These are phyloP conservation scores for Pontederia crassipes DNA, from an alignment of 176 grass and related monocot species.

Conservation along the genomic window DNA sequence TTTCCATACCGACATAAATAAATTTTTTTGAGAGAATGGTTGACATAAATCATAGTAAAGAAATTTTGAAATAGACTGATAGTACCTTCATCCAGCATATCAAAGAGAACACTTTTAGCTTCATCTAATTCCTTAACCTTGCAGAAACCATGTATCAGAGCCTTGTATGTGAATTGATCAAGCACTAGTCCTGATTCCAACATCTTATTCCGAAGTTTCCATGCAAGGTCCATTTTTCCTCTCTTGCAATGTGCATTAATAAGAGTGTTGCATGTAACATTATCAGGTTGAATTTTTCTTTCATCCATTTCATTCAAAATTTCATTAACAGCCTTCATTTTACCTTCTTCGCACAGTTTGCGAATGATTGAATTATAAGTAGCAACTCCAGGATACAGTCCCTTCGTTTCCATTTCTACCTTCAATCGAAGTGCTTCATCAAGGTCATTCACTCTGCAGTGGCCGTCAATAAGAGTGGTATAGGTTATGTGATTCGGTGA, in stretches of 20 bases:
- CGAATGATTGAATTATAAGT: conserved; percentile 62
- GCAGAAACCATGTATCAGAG: conserved; percentile 84
- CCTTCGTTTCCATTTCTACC: conserved; percentile 52
- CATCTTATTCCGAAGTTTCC: conserved; percentile 70
- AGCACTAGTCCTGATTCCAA: conserved; percentile 67
- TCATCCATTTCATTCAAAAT: conserved; percentile 81
- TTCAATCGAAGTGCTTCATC: conserved; percentile 37
- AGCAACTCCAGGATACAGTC: conserved; percentile 41
- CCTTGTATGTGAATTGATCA: conserved; percentile 55
- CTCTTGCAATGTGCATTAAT: conserved; percentile 88
- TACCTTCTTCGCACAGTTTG: conserved; percentile 63
- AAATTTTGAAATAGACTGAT: background rate
- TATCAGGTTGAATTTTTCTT: conserved; percentile 63
- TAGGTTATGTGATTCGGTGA: conserved; percentile 49
- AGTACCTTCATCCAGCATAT: conserved; percentile 77
- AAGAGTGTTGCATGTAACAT: conserved; percentile 81
- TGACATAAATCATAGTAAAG: background rate
- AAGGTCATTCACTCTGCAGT: conserved; percentile 50
- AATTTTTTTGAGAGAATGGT: too few relatives aligned
- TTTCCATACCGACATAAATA: background rate
- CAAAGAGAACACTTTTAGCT: conserved; percentile 64
- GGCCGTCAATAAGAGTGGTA: conserved; percentile 72
- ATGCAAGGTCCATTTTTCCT: conserved; percentile 56
- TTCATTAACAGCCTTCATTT: conserved; percentile 58
- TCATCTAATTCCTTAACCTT: conserved; percentile 53